These are phyloP conservation scores for Camellia sinensis DNA, from an alignment of 148 eudicot genomes.

Conservation along the genomic window DNA sequence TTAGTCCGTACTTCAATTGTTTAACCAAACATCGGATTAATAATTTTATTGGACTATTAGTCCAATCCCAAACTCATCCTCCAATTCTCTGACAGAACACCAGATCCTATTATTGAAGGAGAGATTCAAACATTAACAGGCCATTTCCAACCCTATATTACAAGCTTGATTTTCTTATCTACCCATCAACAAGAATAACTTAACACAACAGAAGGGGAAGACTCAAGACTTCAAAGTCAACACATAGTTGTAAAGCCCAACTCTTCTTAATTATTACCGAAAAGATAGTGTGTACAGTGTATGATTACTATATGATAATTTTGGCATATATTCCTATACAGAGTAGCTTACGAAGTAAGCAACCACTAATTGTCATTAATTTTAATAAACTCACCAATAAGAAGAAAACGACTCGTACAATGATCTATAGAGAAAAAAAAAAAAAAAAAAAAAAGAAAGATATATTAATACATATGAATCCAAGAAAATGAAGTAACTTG, in stretches of 20 bases:
- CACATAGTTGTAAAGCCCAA: not conserved
- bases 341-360: not conserved
- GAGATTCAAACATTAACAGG: not conserved
- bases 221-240: not conserved
- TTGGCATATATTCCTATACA: not conserved
- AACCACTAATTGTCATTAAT: not conserved
- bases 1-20: no score
- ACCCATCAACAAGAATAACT: not conserved
- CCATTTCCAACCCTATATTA: not conserved
- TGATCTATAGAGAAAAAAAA: not conserved
- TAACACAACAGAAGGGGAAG: not conserved
- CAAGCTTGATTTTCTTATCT: not conserved
- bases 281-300: not conserved
- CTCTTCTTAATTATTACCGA: no score
- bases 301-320: not conserved
- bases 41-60: no score
- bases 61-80: no score
- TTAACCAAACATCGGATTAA: no score
- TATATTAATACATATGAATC: no score
- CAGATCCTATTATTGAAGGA: not conserved
- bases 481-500: no score
- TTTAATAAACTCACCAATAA: not conserved
- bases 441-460: not conserved
- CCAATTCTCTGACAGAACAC: not conserved
- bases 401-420: not conserved